These are phyloP conservation scores for Acmispon strigosus DNA, from an alignment of 306 rosid genomes.

Conservation along the genomic window DNA sequence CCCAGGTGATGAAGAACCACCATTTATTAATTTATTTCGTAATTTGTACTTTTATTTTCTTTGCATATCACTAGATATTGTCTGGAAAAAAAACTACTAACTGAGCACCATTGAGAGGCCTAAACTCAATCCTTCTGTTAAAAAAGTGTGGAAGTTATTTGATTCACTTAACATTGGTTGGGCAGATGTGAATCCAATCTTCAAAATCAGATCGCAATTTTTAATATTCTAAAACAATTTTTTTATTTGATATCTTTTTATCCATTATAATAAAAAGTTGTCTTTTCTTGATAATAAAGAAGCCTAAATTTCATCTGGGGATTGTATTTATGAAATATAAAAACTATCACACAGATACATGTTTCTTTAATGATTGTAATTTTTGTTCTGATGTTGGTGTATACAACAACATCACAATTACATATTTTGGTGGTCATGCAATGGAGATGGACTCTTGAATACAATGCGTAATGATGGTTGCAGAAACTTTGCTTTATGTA, in stretches of 20 bases:
- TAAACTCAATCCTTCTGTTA: neutral
- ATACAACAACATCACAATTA: neutral
- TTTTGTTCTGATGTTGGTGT: neutral
- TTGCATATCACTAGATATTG: neutral
- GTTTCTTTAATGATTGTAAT: neutral
- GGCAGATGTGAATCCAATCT: neutral
- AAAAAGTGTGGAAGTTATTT: neutral
- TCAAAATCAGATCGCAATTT: neutral
- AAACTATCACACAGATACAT: neutral
- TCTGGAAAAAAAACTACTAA: neutral
- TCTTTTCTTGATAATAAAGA: neutral
- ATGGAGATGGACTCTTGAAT: neutral
- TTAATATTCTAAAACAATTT: neutral
- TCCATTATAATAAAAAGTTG: neutral
- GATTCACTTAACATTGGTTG: neutral
- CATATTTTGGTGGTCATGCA: neutral
- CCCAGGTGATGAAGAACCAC: slow-evolving; percentile 50
- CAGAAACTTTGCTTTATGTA: neutral
- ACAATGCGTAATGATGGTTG: neutral
- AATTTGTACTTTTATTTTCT: slow-evolving; percentile 4
- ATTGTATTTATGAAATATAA: neutral
- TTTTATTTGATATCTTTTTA: neutral
- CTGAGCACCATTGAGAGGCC: neutral
- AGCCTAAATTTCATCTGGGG: neutral
- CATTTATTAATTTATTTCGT: neutral